Base-by-base conservation (phyloP, 495 filamentous ascomycete species). In the Penicillium egyptiacum region DNA sequence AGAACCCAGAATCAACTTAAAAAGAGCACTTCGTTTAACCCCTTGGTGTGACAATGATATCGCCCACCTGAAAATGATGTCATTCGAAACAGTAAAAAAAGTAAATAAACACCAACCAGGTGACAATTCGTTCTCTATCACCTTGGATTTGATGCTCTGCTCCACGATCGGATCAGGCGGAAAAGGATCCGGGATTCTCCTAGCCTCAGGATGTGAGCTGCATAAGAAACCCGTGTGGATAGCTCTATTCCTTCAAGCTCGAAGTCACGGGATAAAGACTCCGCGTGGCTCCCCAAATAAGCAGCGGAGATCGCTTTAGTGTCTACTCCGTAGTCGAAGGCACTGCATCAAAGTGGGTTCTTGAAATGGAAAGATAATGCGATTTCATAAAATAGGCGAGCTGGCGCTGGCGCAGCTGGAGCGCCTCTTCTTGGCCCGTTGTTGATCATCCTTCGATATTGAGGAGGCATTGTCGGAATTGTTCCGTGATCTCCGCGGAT, bases 91-190 rank as follows among this genome's bases (percentile, higher is more conserved):
- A 4, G 2, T n/a, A 19, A 28, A 14, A 22, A 16, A 22, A 7
- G 19, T 50, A 50, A 50, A 50, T 30, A 31, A 23, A n/a, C 26
- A 28, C 7, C 26, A 31, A 43, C 19, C n/a, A 25, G 35, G 22
- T 28, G 35, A 51, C 37, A n/a, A 22, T 17, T 37, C 11, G 7
- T 37, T 39, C 22, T 47, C 53, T 46, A 55, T 45, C 51, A 53
- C 40, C 14, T 2, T 19, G 39, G 23, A 41, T 30, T 17, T 39
- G 31, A 45, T 37, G 30, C 30, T 46, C 35, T 37, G 30, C 52
- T 46, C 52, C 52, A 54, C 43, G 41, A 46, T 54, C 53, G 42
- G 53, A 47, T 31, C 41, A 53, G 14, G 31, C 53, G 53, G 53
- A 55, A 55, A 47, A 23, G 53, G 30, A 47, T 37, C 53, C 53